Evolutionary conservation across 108 stramenopile species (phyloP).

Genomic region (Stephanodiscus triporus): DNA sequence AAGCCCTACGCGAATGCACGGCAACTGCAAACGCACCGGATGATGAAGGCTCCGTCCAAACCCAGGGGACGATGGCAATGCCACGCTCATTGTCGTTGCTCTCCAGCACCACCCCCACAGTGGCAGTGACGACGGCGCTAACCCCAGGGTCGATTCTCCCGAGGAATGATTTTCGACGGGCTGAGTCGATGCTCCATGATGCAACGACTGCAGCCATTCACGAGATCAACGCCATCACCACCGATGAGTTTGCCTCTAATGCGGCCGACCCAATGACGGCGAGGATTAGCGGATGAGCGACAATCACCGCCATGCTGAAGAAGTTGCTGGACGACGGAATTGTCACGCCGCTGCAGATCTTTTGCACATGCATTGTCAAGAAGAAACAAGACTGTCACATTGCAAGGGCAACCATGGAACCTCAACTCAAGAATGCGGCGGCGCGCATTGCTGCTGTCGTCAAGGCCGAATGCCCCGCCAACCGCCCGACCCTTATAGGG

Average conservation of each 20-base stretch:
- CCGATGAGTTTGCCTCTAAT: no score
- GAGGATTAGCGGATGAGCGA: no score
- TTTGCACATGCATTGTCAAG: background rate
- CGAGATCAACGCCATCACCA: background rate
- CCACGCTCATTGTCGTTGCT: background rate
- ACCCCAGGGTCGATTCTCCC: background rate
- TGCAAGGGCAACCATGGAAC: no score
- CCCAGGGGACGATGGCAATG: background rate
- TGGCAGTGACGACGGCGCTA: background rate
- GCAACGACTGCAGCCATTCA: background rate
- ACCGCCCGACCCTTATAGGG: background rate
- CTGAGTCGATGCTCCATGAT: no score
- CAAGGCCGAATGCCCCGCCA: background rate
- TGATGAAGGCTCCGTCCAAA: background rate
- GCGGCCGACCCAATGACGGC: no score
- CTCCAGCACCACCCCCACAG: constrained; percentile 2
- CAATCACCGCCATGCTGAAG: no score
- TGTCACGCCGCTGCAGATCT: background rate
- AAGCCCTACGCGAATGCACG: background rate
- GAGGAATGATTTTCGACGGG: no score
- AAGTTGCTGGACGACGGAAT: background rate
- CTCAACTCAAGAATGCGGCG: no score
- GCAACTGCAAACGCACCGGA: background rate
- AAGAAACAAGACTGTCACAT: background rate
- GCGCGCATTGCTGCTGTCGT: no score